Evolutionary conservation across 352 stramenopile genomes (phyloP), one percentile per base, ranked within the genome.

Genomic region (Phytophthora rubi): DNA sequence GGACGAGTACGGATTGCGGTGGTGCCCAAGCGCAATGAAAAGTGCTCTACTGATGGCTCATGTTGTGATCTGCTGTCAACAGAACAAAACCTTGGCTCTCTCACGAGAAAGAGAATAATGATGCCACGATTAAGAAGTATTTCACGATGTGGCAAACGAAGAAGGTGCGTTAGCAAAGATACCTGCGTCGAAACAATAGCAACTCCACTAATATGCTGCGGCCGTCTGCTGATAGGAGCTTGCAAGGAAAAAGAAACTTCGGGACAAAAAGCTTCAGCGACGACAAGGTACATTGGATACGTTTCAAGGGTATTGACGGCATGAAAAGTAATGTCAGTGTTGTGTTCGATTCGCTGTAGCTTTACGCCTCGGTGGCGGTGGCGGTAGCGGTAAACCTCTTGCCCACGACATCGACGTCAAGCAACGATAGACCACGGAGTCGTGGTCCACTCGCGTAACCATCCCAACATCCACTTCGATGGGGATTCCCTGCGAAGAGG

Each of bases 61-160:
- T 23, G 16, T 53, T 57, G 21, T 33, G 53, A 0, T 66, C 55
- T 23, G 37, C 13, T 57, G 2, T n/a, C 37, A 15, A 37, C 35
- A 93, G 83, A 53, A 77, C 73, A 53, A 89, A 91, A 59, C 83
- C 84, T n/a, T 92, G 82, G 86, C 62, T 90, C 12, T 86, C 73
- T 9, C 65, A 80, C 9, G 53, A 86, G 18, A 77, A 85, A 56
- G 76, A 84, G 45, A 57, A 79, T 30, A 73, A 85, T 10, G 67
- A 90, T 16, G 70, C 62, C 28, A 75, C 77, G 35, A 73, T 92
- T 48, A 77, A 80, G 45, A 79, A 87, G 52, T 94, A 88, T 61
- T 74, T 84, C 33, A 71, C 70, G 3, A 83, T 91, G 78, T 85
- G 82, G 82, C 77, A 76, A 64, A 78, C 74, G 30, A 91, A 92